Base-by-base conservation (phyloP, 768 basidiomycete species). In the Amanita brunnescens region DNA sequence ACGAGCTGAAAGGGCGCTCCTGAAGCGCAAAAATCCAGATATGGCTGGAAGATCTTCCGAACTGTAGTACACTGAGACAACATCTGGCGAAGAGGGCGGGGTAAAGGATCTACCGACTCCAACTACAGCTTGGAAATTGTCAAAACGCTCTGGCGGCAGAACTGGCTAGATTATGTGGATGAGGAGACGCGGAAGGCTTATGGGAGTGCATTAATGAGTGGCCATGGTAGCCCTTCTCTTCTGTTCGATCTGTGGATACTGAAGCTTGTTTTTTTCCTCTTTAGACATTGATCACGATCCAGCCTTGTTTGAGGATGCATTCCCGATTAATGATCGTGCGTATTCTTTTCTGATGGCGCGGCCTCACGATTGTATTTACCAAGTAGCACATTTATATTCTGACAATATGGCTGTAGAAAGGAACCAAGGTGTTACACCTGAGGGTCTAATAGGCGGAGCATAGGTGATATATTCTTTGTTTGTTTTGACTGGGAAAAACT, bases 201-300 rank as follows among this genome's bases (percentile, higher is more conserved):
- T 47, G 59, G 59, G 32, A 59, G 51, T 47, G 54, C 51, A 35
- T 35, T 60, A 39, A 57, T 59, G 56, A 44, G 54, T 55, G 59
- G 59, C 14, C 59, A 59, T 44, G 54, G 59, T 59, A 54, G 9
- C 24, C 34, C 32, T 45, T 41, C 41, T 51, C 26, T 55, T 26
- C 39, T 55, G 42, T 47, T 37, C 21, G 43, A 46, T 54, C 16
- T 52, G 38, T 35, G 30, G 32, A 53, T 35, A 56, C 42, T 29
- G 39, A 57, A 33, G 32, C 48, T 18, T 50, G 37, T 45, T 23
- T 52, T 41, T 45, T 46, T 43, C 26, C 26, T n/a, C n/a, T 48
- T 32, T 51, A 59, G 57, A 58, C 46, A 21, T 21, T 39, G 58
- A 60, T 43, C 59, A 60, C 43, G 53, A 58, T 38, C 55, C 52